Base-by-base conservation (phyloP, 2,329 filamentous ascomycete species). In the Neocucurbitaria cava region DNA sequence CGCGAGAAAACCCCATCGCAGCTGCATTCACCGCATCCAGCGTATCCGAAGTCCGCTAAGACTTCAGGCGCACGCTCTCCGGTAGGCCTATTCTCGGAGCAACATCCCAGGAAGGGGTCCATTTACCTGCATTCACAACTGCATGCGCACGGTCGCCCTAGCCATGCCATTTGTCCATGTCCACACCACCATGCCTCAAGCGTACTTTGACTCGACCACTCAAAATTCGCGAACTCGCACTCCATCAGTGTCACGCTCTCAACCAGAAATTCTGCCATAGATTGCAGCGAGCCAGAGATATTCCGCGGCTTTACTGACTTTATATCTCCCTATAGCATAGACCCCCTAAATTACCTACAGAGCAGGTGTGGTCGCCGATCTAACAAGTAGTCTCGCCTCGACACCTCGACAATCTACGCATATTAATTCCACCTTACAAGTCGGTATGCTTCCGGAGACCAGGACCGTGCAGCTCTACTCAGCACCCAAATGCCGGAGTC, bases 391-490 rank as follows among this genome's bases (percentile, higher is more conserved):
- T 46, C 50, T 53, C 35, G 31, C 41, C 46, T 59, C 56, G 53
- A 36, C 50, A 63, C 41, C 46, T 58, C 53, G 53, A 33, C 50
- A 63, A 63, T 63, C 57, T 63, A 46, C 7, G 8, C 52, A 61
- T 48, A 63, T 57, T 63, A 44, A 52, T 38, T 48, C 44, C 20
- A n/a, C 18, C 40, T 41, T 36, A 21, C 30, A 39, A 30, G 30
- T 20, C 46, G 20, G n/a, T 44, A 56, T 52, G 5, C 17, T 39
- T 46, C 42, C 54, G 54, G 54, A 54, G 31, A n/a, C 7, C 43
- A 62, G 57, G 57, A 45, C 56, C 56, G 59, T 61, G 54, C 59
- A 18, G 33, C 35, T 45, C 26, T 36, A 21, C 38, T 49, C 53
- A 51, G 24, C 52, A 42, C 36, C 44, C 26, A 45, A n/a, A 31